Evolutionary conservation across 148 eudicot genomes (phyloP).

Genomic region (Chenopodium album): DNA sequence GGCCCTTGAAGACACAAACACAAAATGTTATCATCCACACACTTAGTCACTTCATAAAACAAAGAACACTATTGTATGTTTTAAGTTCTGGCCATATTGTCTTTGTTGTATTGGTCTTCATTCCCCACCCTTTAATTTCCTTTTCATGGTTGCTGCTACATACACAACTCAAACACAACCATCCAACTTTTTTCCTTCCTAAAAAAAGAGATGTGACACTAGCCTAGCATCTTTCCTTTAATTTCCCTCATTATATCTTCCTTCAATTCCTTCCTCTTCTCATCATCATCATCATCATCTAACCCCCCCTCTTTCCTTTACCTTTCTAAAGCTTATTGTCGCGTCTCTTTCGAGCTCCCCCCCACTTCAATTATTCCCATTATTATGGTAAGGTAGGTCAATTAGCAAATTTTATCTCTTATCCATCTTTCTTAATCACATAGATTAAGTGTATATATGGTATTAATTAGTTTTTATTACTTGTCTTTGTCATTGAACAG

Average conservation of each 20-base stretch:
- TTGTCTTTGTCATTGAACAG: constrained; percentile 8
- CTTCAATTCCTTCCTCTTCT: background rate
- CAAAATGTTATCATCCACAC: constrained; percentile 8
- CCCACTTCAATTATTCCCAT: constrained; percentile 1
- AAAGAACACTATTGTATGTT: background rate
- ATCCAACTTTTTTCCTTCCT: background rate
- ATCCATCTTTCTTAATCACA: background rate
- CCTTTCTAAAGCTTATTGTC: constrained; percentile 12
- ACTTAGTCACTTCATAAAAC: constrained; percentile 26
- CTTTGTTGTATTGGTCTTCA: too few species aligned
- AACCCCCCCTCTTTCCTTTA: background rate
- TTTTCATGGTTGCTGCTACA: constrained; percentile 15
- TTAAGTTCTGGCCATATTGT: background rate
- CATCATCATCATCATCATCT: background rate
- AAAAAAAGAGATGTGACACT: constrained; percentile 15
- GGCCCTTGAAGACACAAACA: constrained; percentile 12
- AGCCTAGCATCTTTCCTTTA: background rate
- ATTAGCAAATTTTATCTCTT: constrained; percentile 14
- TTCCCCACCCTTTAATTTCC: background rate
- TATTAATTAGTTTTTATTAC: background rate
- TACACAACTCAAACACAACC: background rate
- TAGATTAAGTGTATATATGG: background rate
- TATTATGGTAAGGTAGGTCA: constrained; percentile 19
- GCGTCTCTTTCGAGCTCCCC: constrained; percentile 27
- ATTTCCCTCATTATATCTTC: background rate